Base-by-base conservation (phyloP, 1,284 basidiomycete genomes). In the Marasmius oreades region DNA sequence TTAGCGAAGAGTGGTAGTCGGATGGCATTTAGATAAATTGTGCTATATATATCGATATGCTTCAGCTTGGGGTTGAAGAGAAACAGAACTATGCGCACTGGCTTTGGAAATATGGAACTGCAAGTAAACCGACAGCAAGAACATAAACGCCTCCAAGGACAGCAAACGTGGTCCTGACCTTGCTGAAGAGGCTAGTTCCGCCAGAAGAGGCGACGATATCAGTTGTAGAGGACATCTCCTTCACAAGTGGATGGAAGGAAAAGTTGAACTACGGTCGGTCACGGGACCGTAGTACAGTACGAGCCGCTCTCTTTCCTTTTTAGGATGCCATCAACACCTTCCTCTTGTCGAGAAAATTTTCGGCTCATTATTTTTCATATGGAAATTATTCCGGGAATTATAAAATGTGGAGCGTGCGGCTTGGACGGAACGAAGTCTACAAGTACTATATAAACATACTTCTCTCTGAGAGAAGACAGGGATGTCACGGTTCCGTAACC, bases 11-110 rank as follows among this genome's bases (percentile, higher is more conserved):
- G 73, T 0, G 93, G 93, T 45, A 87, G 67, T 54, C 73, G 78
- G 44, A 93, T 54, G 11, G 79, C 77, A 64, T 96, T 86, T 61
- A 93, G 71, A 69, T 88, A 97, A 7, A 61, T 12, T 16, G 57
- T 55, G 26, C 60, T 61, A 39, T 28, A 36, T n/a, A 34, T 39
- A 2, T 22, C 12, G 10, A 18, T 14, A 31, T 33, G 11, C 23
- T 12, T 48, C 16, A 20, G 10, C 22, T 48, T 50, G 33, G 23
- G 8, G 10, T 36, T 46, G 26, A 12, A 24, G 51, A 33, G 39
- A 42, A 23, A 37, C 6, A 5, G 34, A 23, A 20, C 23, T 26
- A 6, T 39, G 56, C 56, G 23, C 39, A 61, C 59, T 61, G 56
- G 16, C 23, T 58, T 28, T 61, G 59, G 31, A 61, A 56, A 42